phyloP scores from a whole-genome alignment of 768 basidiomycete species.

The Cystofilobasidium bisporidii region DNA sequence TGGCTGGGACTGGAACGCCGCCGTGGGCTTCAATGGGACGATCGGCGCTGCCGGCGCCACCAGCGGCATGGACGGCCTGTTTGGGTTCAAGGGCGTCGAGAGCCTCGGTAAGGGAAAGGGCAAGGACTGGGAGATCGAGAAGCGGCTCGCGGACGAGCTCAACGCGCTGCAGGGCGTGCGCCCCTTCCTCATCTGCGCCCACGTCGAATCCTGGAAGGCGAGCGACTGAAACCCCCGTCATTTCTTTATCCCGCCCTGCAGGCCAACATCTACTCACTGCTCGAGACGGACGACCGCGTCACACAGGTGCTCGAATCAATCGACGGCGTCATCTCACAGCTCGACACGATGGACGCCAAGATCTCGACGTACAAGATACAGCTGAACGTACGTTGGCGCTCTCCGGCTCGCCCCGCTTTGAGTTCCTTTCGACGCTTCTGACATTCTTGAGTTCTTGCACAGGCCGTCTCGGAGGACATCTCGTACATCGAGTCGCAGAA shows the following conservation, averaged over 20 bases:
- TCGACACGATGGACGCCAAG: conserved; percentile 80
- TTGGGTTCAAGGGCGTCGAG: neutral
- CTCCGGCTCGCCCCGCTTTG: neutral
- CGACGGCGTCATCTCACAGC: conserved; percentile 76
- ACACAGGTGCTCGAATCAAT: conserved; percentile 72
- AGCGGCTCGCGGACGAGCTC: conserved; percentile 75
- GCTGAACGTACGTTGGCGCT: conserved; percentile 58
- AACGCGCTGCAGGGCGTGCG: conserved; percentile 84
- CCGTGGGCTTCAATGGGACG: conserved; percentile 34
- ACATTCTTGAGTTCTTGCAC: too few relatives aligned
- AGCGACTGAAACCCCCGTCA: too few relatives aligned
- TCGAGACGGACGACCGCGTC: conserved; percentile 90
- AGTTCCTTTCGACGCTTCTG: neutral
- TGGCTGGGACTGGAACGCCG: conserved; percentile 83
- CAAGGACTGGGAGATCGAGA: conserved; percentile 63
- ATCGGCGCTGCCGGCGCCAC: conserved; percentile 39
- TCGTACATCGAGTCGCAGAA: conserved; percentile 92
- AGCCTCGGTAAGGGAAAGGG: conserved; percentile 36
- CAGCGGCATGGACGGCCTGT: conserved; percentile 52
- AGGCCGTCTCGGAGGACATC: conserved; percentile 95
- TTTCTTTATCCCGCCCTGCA: conserved; percentile 39
- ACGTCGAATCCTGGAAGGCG: too few relatives aligned
- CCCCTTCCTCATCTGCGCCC: neutral
- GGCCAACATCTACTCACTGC: conserved; percentile 96
- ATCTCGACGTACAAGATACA: conserved; percentile 94